Evolutionary conservation across 2,329 filamentous ascomycete genomes (phyloP).

Genomic region (Huntiella moniliformis): DNA sequence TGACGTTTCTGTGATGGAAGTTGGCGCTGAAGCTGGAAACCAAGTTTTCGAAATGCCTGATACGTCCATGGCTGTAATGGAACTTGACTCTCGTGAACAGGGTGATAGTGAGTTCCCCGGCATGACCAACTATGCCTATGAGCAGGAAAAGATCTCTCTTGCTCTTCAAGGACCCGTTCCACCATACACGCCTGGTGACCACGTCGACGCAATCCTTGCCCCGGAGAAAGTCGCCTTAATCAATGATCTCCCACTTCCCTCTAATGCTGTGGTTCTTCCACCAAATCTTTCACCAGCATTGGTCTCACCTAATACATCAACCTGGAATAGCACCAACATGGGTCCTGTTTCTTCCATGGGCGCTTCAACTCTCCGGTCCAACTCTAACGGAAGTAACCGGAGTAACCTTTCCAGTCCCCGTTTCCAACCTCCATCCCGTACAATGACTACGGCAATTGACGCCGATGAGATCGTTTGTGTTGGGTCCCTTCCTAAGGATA

Average conservation of each 20-base stretch:
- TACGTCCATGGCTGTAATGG: slow-evolving; percentile 22
- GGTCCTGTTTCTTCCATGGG: slow-evolving; percentile 8
- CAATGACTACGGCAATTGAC: slow-evolving; percentile 33
- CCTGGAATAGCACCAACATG: slow-evolving; percentile 2
- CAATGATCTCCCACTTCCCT: neutral
- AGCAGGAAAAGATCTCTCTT: slow-evolving; percentile 30
- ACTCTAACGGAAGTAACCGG: neutral
- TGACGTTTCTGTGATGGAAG: slow-evolving; percentile 17
- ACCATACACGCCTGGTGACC: slow-evolving; percentile 26
- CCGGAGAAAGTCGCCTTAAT: slow-evolving; percentile 6
- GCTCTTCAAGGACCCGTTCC: slow-evolving; percentile 32
- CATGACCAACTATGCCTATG: slow-evolving; percentile 31
- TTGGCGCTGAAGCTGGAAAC: slow-evolving; percentile 25
- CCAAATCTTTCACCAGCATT: slow-evolving; percentile 6
- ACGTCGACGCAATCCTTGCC: neutral
- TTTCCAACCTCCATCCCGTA: slow-evolving; percentile 17
- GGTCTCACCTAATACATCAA: neutral
- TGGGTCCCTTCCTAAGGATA: slow-evolving; percentile 32
- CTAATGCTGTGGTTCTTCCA: slow-evolving; percentile 14
- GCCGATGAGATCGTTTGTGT: slow-evolving; percentile 34
- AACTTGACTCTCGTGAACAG: slow-evolving; percentile 22
- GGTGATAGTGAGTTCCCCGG: slow-evolving; percentile 18
- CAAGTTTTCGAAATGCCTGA: slow-evolving; percentile 34
- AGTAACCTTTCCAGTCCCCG: neutral
- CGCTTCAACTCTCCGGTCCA: slow-evolving; percentile 1